Evolutionary conservation across 164 flowering plant species (phyloP).

Genomic region (Houttuynia cordata): DNA sequence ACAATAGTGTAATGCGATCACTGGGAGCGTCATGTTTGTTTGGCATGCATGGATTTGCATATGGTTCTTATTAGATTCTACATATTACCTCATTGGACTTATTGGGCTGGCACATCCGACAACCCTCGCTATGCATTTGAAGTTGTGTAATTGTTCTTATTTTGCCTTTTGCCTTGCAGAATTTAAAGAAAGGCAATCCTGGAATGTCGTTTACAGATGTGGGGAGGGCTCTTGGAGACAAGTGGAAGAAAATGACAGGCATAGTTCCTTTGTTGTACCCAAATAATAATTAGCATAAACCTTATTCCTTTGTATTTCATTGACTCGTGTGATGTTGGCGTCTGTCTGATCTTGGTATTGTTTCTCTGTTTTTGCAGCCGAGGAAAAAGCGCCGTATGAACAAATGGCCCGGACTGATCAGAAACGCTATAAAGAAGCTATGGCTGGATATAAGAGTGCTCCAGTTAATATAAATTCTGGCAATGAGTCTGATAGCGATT

Average conservation of each 20-base stretch:
- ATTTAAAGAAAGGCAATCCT: conserved; percentile 63
- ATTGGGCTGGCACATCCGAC: background rate
- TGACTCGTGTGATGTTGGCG: background rate
- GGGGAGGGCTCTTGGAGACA: conserved; percentile 70
- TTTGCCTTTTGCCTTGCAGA: conserved; percentile 28
- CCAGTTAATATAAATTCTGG: conserved; percentile 47
- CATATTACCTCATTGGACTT: too few species aligned
- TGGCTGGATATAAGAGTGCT: conserved; percentile 69
- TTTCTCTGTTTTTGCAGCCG: conserved; percentile 28
- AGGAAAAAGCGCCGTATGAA: conserved; percentile 80
- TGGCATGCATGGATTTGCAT: background rate
- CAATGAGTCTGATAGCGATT: conserved; percentile 56
- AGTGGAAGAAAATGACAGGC: conserved; percentile 88
- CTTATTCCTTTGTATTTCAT: background rate
- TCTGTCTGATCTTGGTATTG: background rate
- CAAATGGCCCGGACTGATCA: conserved; percentile 76
- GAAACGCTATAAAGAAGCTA: conserved; percentile 59
- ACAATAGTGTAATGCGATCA: background rate
- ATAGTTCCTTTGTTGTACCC: background rate
- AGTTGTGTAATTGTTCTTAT: background rate
- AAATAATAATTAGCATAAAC: background rate
- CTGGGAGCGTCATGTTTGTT: background rate
- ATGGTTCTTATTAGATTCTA: too few species aligned
- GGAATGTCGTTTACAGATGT: conserved; percentile 61
- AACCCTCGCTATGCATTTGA: background rate